phyloP scores from a whole-genome alignment of 257 asterid genomes.

The Gynochthodes officinalis region DNA sequence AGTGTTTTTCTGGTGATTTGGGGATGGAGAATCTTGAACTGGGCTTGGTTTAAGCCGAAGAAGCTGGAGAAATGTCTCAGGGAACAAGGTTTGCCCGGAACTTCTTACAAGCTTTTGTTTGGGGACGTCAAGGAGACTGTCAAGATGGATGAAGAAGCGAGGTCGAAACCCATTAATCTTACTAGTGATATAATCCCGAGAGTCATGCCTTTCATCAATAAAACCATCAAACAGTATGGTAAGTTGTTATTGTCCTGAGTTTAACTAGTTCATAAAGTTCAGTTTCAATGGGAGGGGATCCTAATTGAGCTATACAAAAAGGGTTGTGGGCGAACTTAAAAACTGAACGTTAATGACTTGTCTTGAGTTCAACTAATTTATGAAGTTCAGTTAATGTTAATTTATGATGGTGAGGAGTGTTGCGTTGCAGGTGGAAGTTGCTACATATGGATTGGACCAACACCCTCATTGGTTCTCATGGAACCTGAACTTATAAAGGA shows the following conservation, averaged over 20 bases:
- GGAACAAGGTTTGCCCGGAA: slow-evolving; percentile 27
- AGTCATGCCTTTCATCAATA: slow-evolving; percentile 21
- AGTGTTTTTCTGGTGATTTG: neutral
- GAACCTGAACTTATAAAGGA: slow-evolving; percentile 27
- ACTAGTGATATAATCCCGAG: slow-evolving; percentile 23
- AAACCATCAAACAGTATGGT: slow-evolving; percentile 25
- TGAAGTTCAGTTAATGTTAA: too few species aligned
- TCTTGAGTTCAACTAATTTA: too few species aligned
- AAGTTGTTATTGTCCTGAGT: neutral
- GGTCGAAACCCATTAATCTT: slow-evolving; percentile 22
- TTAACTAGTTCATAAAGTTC: neutral
- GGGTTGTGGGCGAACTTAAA: too few species aligned
- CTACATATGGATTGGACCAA: slow-evolving; percentile 30
- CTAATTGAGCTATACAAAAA: too few species aligned
- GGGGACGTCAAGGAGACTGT: slow-evolving; percentile 28
- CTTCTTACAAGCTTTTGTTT: slow-evolving; percentile 21
- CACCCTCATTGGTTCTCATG: slow-evolving; percentile 20
- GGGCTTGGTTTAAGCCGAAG: slow-evolving; percentile 32
- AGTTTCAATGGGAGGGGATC: neutral
- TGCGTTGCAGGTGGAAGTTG: slow-evolving; percentile 18
- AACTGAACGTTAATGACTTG: too few species aligned
- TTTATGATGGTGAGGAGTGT: neutral
- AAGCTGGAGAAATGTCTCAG: slow-evolving; percentile 28
- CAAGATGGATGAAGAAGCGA: slow-evolving; percentile 20
- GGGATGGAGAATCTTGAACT: slow-evolving; percentile 26